phyloP scores from a whole-genome alignment of 352 stramenopile genomes.

The Phytophthora aleatoria region DNA sequence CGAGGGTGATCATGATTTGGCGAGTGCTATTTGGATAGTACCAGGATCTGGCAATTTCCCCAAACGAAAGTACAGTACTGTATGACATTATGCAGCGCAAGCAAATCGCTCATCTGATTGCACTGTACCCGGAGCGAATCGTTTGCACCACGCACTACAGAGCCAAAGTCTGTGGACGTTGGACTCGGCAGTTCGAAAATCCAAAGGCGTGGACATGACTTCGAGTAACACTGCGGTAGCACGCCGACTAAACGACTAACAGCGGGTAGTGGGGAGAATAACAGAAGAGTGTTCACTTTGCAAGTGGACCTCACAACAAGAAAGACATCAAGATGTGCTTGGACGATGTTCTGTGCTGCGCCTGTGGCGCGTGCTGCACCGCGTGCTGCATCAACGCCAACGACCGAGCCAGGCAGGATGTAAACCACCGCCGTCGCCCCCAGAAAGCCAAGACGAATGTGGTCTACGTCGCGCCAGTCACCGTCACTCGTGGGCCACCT shows the following conservation, averaged over 20 bases:
- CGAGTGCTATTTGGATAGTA: too few relatives aligned
- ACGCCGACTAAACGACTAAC: background rate
- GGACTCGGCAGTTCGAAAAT: slow-evolving; percentile 8
- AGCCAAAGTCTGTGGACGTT: slow-evolving; percentile 6
- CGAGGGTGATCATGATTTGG: too few relatives aligned
- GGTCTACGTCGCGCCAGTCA: slow-evolving; percentile 29
- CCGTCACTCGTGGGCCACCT: slow-evolving; percentile 20
- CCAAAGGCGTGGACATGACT: slow-evolving; percentile 6
- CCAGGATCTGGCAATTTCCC: too few relatives aligned
- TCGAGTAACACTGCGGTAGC: background rate
- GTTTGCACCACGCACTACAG: too few relatives aligned
- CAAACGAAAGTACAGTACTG: too few relatives aligned
- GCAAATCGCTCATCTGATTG: too few relatives aligned
- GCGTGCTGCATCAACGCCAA: slow-evolving; percentile 25
- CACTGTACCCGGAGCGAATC: too few relatives aligned
- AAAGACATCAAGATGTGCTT: slow-evolving; percentile 14
- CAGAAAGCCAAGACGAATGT: slow-evolving; percentile 17
- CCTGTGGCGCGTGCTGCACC: slow-evolving; percentile 27
- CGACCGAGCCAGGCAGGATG: slow-evolving; percentile 12
- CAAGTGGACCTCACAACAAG: background rate
- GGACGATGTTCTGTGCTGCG: slow-evolving; percentile 26
- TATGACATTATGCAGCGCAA: too few relatives aligned
- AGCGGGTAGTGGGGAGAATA: too few relatives aligned
- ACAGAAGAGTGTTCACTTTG: slow-evolving; percentile 5
- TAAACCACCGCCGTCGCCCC: slow-evolving; percentile 8